These are phyloP conservation scores for Aleurites moluccanus DNA, from an alignment of 441 rosid genomes.

Conservation along the genomic window DNA sequence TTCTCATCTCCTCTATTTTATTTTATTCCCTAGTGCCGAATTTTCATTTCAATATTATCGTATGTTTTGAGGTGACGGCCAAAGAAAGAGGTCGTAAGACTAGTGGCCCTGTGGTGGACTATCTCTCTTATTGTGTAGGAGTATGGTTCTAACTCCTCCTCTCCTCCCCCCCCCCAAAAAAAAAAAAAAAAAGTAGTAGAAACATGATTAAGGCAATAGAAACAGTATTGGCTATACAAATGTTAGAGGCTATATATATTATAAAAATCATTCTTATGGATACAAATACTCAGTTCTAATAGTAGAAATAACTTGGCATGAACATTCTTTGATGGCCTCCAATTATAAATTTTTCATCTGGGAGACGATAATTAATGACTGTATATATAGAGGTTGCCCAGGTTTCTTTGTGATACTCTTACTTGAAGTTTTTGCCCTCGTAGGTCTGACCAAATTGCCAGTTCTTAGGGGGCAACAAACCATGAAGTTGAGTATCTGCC, in stretches of 20 bases:
- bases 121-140: too few species aligned
- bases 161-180: too few species aligned
- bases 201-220: neutral
- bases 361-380: neutral
- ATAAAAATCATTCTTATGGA: neutral
- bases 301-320: neutral
- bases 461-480: slow-evolving; percentile 40
- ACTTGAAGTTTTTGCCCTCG: slow-evolving; percentile 52
- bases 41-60: neutral
- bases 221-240: neutral
- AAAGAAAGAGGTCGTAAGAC: too few species aligned
- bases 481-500: slow-evolving; percentile 38
- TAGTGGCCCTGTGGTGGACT: too few species aligned
- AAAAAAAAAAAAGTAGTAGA: neutral
- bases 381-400: neutral
- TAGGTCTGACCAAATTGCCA: slow-evolving; percentile 55
- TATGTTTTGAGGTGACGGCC: neutral
- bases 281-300: neutral
- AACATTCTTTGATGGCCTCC: neutral
- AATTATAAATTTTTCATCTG: neutral
- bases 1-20: neutral
- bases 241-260: neutral
- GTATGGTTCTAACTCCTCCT: too few species aligned
- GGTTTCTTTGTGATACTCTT: neutral
- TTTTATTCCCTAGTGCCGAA: neutral